Percentiles rank a stretch among this genome's conserved stretches.
Evolutionary conservation across 1,284 basidiomycete species (phyloP).

Genomic region (Salmacisia buchloeana): DNA sequence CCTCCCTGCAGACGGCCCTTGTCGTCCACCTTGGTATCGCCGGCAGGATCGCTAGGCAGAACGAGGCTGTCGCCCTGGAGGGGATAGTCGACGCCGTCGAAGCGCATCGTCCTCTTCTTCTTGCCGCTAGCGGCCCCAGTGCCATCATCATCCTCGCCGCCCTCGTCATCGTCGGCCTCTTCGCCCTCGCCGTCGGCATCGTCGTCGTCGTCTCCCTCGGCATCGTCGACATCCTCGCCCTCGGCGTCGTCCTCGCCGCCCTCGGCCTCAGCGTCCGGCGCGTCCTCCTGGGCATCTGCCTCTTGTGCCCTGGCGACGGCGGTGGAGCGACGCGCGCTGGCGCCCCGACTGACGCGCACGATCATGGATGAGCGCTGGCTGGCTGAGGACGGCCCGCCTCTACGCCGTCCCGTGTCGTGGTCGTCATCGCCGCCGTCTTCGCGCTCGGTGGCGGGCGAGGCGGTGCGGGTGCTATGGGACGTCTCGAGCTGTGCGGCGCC

Average conservation of each 20-base stretch:
- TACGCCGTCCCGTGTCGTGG: too few relatives aligned
- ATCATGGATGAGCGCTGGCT: too few relatives aligned
- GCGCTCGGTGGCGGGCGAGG: too few relatives aligned
- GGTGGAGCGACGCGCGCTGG: not conserved
- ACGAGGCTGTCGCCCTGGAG: slow-evolving; percentile 81
- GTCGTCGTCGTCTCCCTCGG: slow-evolving; percentile 16
- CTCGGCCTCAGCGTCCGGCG: slow-evolving; percentile 9
- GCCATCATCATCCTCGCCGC: slow-evolving; percentile 6
- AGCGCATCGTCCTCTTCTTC: slow-evolving; percentile 13
- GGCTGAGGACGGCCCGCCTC: too few relatives aligned
- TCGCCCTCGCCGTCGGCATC: slow-evolving; percentile 13
- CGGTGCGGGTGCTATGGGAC: too few relatives aligned
- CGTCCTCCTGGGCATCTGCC: not conserved
- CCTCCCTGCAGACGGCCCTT: slow-evolving; percentile 79
- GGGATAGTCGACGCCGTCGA: slow-evolving; percentile 69
- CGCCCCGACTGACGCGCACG: not conserved
- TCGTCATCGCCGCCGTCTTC: too few relatives aligned
- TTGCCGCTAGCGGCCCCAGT: slow-evolving; percentile 8
- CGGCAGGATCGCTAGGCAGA: slow-evolving; percentile 75
- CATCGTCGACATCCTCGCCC: slow-evolving; percentile 15
- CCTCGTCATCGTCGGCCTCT: slow-evolving; percentile 17
- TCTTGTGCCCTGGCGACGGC: not conserved
- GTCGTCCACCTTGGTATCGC: slow-evolving; percentile 83
- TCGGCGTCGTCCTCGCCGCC: slow-evolving; percentile 11
- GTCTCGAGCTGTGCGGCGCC: too few relatives aligned